Evolutionary conservation across 352 stramenopile species (phyloP), one percentile per base, ranked within the genome.

Genomic region (Globisporangium barbulae): DNA sequence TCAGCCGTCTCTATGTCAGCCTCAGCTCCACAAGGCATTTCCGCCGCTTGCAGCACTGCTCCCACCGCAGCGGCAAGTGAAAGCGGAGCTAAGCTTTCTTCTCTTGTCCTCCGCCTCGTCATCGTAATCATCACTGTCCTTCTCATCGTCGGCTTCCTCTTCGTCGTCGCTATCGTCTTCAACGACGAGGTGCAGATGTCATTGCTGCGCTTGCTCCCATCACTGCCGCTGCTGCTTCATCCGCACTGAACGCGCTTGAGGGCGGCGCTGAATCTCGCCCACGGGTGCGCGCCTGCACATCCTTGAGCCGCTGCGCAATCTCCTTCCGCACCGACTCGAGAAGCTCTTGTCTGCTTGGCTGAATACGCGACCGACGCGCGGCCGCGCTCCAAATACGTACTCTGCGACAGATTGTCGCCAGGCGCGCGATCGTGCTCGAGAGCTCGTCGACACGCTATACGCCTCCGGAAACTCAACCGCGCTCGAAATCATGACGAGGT

Each of bases 401-500:
- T 74, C 39, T 71, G 69, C 45, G 64, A 59, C 17, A 81, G 30
- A 28, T 50, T 74, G 13, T 74, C 61, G 6, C 64, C 22, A 89
- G 25, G 0, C 68, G 70, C 4, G 70, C 69, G 21, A 81, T 56
- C 12, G 67, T 66, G 15, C 64, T 69, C 47, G 76, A 74, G 35
- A 92, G 74, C 58, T 90, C 78, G 25, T 72, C 64, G 17, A 90
- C 62, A 91, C 78, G 49, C 73, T 74, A 21, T 72, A 74, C 12
- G 84, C 84, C 42, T 93, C 84, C 19, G 61, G 49, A 35, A 91
- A 73, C 65, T 93, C 84, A 8, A 73, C 63, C 13, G 72, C 55
- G 59, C 72, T 85, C 48, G 69, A 72, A 6, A 91, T 63, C 15
- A 80, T 91, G 35, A 93, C 71, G 35, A 86, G 65, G 55, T 93